phyloP scores from a whole-genome alignment of 495 filamentous ascomycete genomes.

The Neurospora sp. region DNA sequence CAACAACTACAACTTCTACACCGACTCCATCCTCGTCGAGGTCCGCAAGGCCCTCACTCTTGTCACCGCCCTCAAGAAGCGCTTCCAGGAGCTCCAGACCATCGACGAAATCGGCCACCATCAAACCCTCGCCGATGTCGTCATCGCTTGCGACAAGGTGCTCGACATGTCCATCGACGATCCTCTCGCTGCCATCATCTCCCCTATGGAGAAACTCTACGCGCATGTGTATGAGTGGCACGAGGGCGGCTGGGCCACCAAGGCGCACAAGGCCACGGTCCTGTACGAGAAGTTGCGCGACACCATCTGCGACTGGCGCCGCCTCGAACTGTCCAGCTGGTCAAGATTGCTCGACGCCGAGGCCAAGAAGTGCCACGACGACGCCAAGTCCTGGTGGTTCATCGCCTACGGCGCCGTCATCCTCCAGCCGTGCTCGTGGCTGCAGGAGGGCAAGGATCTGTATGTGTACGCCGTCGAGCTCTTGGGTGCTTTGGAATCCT shows the following conservation, averaged over 20 bases:
- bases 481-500: slow-evolving; percentile 59
- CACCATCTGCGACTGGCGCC: slow-evolving; percentile 74
- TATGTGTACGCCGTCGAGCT: slow-evolving; percentile 54
- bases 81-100: slow-evolving; percentile 59
- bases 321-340: slow-evolving; percentile 87
- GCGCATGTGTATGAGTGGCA: slow-evolving; percentile 85
- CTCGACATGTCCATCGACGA: slow-evolving; percentile 69
- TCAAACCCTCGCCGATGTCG: slow-evolving; percentile 60
- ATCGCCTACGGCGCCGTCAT: slow-evolving; percentile 84
- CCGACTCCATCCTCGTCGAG: slow-evolving; percentile 64
- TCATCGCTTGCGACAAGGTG: slow-evolving; percentile 61
- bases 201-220: slow-evolving; percentile 76
- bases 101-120: slow-evolving; percentile 49
- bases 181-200: slow-evolving; percentile 74
- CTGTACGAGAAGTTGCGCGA: slow-evolving; percentile 67
- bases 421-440: slow-evolving; percentile 55
- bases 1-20: slow-evolving; percentile 77
- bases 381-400: slow-evolving; percentile 92
- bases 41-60: slow-evolving; percentile 58
- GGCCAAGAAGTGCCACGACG: slow-evolving; percentile 56
- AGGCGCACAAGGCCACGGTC: slow-evolving; percentile 55
- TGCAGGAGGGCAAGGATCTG: slow-evolving; percentile 47
- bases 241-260: slow-evolving; percentile 65
- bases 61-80: slow-evolving; percentile 52
- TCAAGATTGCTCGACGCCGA: slow-evolving; percentile 81